Conservation (phyloP, 192 early-diverging fungal genomes). For the Piromyces finnis region DNA sequence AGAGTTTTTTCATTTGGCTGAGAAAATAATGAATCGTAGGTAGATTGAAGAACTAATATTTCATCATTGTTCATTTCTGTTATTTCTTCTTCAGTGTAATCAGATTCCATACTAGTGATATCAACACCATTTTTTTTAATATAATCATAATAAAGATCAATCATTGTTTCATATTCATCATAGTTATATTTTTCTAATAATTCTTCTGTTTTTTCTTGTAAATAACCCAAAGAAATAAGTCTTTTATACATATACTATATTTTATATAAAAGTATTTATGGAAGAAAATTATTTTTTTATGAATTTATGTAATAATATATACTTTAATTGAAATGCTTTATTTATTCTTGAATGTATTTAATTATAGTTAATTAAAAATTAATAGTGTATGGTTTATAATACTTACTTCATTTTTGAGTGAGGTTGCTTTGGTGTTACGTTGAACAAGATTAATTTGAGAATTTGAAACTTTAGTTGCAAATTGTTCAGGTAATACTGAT, state of each 20-base stretch:
- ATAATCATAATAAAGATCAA: conserved; percentile 17
- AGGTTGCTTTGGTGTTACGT: neutral
- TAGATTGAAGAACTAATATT: conserved; percentile 40
- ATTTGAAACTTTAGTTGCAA: neutral
- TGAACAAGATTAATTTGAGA: neutral
- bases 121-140: conserved; percentile 16
- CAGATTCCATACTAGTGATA: conserved; percentile 10
- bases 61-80: conserved; percentile 33
- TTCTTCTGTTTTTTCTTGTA: conserved; percentile 18
- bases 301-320: too few relatives aligned
- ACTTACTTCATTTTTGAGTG: neutral
- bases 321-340: too few relatives aligned
- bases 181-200: conserved; percentile 17
- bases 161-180: conserved; percentile 31
- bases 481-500: neutral
- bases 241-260: conserved; percentile 37
- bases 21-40: conserved; percentile 37
- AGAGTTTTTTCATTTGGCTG: neutral
- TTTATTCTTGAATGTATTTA: too few relatives aligned
- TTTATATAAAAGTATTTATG: neutral
- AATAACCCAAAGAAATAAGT: conserved; percentile 37
- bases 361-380: too few relatives aligned
- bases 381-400: too few relatives aligned
- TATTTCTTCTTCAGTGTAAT: conserved; percentile 8
- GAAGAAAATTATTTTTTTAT: too few relatives aligned